Conservation (phyloP, 495 filamentous ascomycete genomes). For the Talaromyces adpressus region DNA sequence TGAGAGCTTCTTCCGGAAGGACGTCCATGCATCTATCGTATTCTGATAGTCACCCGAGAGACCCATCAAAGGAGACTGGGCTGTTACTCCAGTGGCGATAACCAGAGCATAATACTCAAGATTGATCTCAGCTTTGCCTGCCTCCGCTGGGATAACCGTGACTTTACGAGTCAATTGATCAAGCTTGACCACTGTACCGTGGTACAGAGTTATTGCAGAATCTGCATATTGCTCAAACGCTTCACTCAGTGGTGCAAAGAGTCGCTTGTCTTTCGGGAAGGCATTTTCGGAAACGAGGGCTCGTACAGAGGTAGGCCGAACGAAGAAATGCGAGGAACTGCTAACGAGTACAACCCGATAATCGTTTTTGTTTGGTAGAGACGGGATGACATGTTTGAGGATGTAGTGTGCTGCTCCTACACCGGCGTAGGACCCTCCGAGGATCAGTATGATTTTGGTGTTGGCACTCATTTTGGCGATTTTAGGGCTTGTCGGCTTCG, state of each 20-base stretch:
- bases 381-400: conserved; percentile 43
- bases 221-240: conserved; percentile 35
- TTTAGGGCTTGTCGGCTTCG: neutral
- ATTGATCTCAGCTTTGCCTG: conserved; percentile 7
- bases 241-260: conserved; percentile 36
- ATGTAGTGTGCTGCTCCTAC: conserved; percentile 44
- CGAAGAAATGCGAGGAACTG: conserved; percentile 33
- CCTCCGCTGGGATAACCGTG: conserved; percentile 10
- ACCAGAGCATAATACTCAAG: conserved; percentile 38
- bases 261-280: conserved; percentile 35
- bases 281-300: conserved; percentile 39
- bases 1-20: conserved; percentile 32
- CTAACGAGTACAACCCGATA: conserved; percentile 37
- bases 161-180: conserved; percentile 25
- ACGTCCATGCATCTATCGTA: conserved; percentile 18
- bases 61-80: conserved; percentile 22
- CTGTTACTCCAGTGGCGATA: conserved; percentile 32
- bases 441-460: conserved; percentile 31
- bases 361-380: conserved; percentile 18
- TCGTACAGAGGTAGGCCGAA: conserved; percentile 37
- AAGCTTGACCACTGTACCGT: conserved; percentile 26
- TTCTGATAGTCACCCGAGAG: conserved; percentile 13
- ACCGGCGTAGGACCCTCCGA: conserved; percentile 48
- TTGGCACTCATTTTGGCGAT: neutral
- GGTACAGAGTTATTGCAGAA: conserved; percentile 25